These are phyloP conservation scores for Balakata baccata DNA, from an alignment of 345 rosid species.

Conservation along the genomic window DNA sequence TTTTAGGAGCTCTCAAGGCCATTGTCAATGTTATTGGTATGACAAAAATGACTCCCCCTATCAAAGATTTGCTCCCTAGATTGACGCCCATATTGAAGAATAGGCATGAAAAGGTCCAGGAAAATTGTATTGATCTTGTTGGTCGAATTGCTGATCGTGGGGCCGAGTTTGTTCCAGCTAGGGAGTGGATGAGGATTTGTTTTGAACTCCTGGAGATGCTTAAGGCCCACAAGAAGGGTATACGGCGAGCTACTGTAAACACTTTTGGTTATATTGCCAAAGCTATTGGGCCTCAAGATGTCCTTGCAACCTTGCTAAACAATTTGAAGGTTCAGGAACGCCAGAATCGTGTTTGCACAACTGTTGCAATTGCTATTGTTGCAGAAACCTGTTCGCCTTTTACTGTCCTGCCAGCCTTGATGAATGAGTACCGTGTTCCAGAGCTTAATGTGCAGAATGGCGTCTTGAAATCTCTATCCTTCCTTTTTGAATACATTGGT, in stretches of 20 bases:
- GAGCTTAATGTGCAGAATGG: constrained; percentile 99
- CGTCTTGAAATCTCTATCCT: constrained; percentile 90
- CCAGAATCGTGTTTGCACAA: constrained; percentile 99
- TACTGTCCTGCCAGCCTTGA: constrained; percentile 87
- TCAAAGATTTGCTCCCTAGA: constrained; percentile 96
- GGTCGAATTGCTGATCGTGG: constrained; percentile 99
- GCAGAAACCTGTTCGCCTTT: constrained; percentile 99
- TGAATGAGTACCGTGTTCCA: constrained; percentile 97
- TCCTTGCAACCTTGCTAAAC: constrained; percentile 86
- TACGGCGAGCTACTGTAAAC: constrained; percentile 92
- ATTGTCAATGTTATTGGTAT: constrained; percentile 98
- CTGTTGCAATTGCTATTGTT: constrained; percentile 93
- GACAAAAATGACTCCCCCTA: constrained; percentile 99
- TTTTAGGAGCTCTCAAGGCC: constrained; percentile 96
- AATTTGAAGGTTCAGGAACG: constrained; percentile 99
- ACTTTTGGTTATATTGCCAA: constrained; percentile 98
- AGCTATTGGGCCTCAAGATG: constrained; percentile 99
- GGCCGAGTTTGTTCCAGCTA: constrained; percentile 98
- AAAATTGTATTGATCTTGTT: constrained; percentile 96
- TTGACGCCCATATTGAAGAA: constrained; percentile 97
- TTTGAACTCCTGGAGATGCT: constrained; percentile 99
- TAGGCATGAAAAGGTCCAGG: constrained; percentile 98
- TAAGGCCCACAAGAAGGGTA: constrained; percentile 99
- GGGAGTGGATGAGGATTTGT: constrained; percentile 99
- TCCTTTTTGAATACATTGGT: constrained; percentile 93